Evolutionary conservation across 1,139 yeast genomes (phyloP), one percentile per base, ranked within the genome.

Genomic region (Fermentozyma sake): DNA sequence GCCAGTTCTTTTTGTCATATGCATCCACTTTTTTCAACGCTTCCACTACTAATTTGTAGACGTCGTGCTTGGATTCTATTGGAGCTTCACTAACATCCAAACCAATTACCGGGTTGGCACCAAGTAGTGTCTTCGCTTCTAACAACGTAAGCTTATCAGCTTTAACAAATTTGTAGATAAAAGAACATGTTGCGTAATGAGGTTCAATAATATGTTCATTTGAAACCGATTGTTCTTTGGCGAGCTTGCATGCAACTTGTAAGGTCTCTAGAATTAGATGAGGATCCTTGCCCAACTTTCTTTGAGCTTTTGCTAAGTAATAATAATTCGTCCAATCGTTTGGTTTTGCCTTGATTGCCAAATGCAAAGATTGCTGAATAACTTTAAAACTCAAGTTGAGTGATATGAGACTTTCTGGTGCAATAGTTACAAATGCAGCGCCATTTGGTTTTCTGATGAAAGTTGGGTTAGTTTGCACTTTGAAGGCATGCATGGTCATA

Each of bases 1-100:
- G 95, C 96, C 96, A 87, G 32, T 78, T 85, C 49, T 79, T 83
- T 52, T 82, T 87, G 49, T 91, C 97, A 13, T 72, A 60, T 0
- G 61, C 36, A 13, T 72, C 56, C 6, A 87, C 48, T 23, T 48
- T 53, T 20, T 44, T 49, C 12, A 68, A 47, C 13, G 63, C 48
- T 3, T 34, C 32, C 3, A 62, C 39, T 4, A 64, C 42, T 3
- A 44, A 29, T 8, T 42, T 33, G 30, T 42, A 55, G 27, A 59
- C 53, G 3, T 36, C 33, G 45, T 56, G 24, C 50, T 55, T 33
- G 67, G 43, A 26, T 3, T 17, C 14, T 4, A 16, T 24, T 6
- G 25, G 27, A 4, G 11, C 18, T 5, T 4, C 15, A 6, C 13
- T 18, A 10, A 16, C 17, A 5, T 21, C 29, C 12, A 29, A 21